phyloP scores from a whole-genome alignment of 1,284 basidiomycete genomes.

The Pseudozyma pruni region DNA sequence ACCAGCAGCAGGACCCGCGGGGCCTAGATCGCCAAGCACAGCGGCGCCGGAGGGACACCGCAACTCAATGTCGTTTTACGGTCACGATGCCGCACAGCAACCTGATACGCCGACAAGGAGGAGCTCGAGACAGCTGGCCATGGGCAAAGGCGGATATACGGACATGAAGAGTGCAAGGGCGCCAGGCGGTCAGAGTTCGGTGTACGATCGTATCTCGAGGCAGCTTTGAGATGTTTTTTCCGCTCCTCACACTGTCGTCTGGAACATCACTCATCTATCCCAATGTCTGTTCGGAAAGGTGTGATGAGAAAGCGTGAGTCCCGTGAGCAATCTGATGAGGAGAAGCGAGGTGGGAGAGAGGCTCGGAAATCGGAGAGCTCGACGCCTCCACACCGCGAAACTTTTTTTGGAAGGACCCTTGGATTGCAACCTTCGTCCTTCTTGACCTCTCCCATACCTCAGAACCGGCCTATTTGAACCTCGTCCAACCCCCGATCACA shows the following conservation, averaged over 20 bases:
- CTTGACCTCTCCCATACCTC: too few relatives aligned
- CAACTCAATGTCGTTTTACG: constrained; percentile 1
- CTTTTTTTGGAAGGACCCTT: constrained; percentile 1
- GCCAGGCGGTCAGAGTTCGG: constrained; percentile 11
- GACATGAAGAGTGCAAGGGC: constrained; percentile 11
- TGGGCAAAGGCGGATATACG: constrained; percentile 9
- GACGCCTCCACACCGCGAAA: constrained; percentile 4
- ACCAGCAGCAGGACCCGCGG: too few relatives aligned
- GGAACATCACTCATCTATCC: too few relatives aligned
- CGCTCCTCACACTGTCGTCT: too few relatives aligned
- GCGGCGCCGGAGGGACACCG: background rate
- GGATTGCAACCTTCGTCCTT: background rate
- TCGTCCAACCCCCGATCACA: background rate
- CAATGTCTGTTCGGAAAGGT: too few relatives aligned
- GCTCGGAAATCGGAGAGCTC: constrained; percentile 7
- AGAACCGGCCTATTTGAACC: too few relatives aligned
- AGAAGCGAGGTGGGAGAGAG: background rate
- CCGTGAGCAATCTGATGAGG: background rate
- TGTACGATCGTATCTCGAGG: constrained; percentile 30
- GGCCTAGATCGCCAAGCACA: constrained; percentile 7
- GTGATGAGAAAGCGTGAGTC: background rate
- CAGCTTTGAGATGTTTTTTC: constrained; percentile 10
- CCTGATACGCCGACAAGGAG: constrained; percentile 33
- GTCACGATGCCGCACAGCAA: background rate
- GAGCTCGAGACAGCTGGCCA: constrained; percentile 23